Conservation (phyloP, 2,329 filamentous ascomycete species). For the Stylonectria norvegica region DNA sequence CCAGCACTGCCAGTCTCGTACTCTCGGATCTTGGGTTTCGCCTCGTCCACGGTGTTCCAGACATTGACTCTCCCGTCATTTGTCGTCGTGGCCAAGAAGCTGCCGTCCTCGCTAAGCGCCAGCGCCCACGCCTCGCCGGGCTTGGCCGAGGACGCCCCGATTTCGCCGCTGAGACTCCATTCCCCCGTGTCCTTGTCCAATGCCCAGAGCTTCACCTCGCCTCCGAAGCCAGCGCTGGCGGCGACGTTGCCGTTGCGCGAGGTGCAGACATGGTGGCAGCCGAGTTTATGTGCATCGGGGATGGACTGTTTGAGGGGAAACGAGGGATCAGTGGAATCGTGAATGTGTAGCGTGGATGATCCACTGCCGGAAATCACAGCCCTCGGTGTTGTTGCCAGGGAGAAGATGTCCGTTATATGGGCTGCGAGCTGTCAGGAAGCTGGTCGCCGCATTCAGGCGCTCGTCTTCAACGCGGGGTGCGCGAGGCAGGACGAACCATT, state of each 20-base stretch:
- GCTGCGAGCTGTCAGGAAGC: constrained; percentile 47
- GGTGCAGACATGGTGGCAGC: constrained; percentile 84
- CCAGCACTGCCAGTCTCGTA: constrained; percentile 72
- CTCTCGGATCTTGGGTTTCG: constrained; percentile 65
- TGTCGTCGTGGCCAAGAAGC: constrained; percentile 80
- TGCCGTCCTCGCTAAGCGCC: constrained; percentile 78
- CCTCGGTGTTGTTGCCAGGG: constrained; percentile 69
- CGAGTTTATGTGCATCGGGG: constrained; percentile 75
- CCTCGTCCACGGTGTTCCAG: constrained; percentile 65
- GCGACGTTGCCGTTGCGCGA: constrained; percentile 66
- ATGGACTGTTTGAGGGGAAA: constrained; percentile 80
- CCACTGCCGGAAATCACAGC: constrained; percentile 82
- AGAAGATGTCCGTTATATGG: constrained; percentile 81
- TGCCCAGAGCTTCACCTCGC: constrained; percentile 82
- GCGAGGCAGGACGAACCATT: constrained; percentile 57
- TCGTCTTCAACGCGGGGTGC: constrained; percentile 12
- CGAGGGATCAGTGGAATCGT: constrained; percentile 67
- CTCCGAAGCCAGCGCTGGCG: constrained; percentile 83
- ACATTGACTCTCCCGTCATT: constrained; percentile 86
- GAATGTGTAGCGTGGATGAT: constrained; percentile 74
- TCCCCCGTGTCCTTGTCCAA: constrained; percentile 54
- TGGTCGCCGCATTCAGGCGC: constrained; percentile 12
- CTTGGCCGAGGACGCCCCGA: constrained; percentile 46
- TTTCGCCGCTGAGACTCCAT: constrained; percentile 44
- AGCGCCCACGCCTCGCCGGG: constrained; percentile 82